Conservation (phyloP, 2,329 filamentous ascomycete genomes). For the Lachnellula occidentalis region DNA sequence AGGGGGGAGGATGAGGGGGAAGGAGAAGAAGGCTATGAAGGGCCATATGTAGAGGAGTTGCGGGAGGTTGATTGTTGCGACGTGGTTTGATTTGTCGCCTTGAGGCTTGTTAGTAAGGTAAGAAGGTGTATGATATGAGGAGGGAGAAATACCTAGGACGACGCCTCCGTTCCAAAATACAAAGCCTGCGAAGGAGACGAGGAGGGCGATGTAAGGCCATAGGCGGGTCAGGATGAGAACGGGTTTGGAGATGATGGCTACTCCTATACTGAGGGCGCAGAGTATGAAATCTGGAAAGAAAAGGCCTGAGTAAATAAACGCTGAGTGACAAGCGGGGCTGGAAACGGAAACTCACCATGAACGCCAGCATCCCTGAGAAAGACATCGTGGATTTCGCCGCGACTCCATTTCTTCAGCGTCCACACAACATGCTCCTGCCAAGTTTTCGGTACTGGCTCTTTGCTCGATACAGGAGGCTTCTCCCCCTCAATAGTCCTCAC, state of each 20-base stretch:
- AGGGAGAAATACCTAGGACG: slow-evolving; percentile 65
- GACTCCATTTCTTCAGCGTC: slow-evolving; percentile 30
- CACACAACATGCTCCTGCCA: slow-evolving; percentile 8
- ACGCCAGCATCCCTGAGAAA: slow-evolving; percentile 42
- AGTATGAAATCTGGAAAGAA: slow-evolving; percentile 44
- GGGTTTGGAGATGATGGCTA: slow-evolving; percentile 50
- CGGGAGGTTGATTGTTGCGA: slow-evolving; percentile 79
- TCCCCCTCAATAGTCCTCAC: slow-evolving; percentile 46
- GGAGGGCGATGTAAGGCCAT: slow-evolving; percentile 56
- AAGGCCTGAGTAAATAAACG: slow-evolving; percentile 7
- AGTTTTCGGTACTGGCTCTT: slow-evolving; percentile 2
- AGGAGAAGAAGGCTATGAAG: slow-evolving; percentile 83
- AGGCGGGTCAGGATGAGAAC: slow-evolving; percentile 41
- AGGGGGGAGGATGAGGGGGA: slow-evolving; percentile 59
- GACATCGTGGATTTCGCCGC: slow-evolving; percentile 52
- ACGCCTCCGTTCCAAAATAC: slow-evolving; percentile 86
- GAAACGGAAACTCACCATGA: slow-evolving; percentile 39
- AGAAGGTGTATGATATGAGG: not conserved
- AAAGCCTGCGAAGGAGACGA: slow-evolving; percentile 66
- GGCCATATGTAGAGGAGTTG: slow-evolving; percentile 97
- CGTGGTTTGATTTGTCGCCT: slow-evolving; percentile 90
- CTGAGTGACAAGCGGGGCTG: not conserved
- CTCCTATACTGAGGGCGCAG: slow-evolving; percentile 56
- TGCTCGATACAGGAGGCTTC: slow-evolving; percentile 12
- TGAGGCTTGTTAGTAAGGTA: slow-evolving; percentile 30